Percentiles rank a stretch among this genome's conserved stretches.
These are phyloP conservation scores for Phytophthora chlamydospora DNA, from an alignment of 352 stramenopile genomes.

Conservation along the genomic window DNA sequence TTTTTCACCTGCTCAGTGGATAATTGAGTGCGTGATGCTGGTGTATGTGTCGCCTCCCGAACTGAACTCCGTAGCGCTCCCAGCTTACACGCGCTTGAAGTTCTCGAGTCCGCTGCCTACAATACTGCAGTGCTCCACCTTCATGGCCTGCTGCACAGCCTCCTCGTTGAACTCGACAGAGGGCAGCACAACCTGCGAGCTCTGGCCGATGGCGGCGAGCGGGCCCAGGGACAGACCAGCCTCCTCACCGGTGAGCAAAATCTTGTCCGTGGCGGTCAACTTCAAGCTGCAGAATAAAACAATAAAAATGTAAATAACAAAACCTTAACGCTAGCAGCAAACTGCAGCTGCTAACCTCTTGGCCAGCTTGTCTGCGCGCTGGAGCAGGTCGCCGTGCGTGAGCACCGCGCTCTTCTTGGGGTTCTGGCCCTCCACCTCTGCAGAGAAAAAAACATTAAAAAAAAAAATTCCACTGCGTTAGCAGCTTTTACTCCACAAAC, in stretches of 20 bases:
- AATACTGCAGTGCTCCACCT: constrained; percentile 81
- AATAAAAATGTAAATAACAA: constrained; percentile 3
- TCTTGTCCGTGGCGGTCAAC: constrained; percentile 82
- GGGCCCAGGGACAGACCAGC: constrained; percentile 69
- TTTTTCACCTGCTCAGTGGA: constrained; percentile 29
- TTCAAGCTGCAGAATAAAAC: constrained; percentile 50
- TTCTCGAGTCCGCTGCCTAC: constrained; percentile 73
- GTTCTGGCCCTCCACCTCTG: constrained; percentile 77
- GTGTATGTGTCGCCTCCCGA: constrained; percentile 9
- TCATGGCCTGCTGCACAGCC: constrained; percentile 74
- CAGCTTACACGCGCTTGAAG: constrained; percentile 86
- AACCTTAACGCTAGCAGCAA: neutral
- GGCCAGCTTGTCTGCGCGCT: constrained; percentile 69
- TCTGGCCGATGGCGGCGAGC: constrained; percentile 76
- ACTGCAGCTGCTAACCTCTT: constrained; percentile 58
- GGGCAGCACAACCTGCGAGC: constrained; percentile 78
- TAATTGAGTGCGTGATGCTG: constrained; percentile 20
- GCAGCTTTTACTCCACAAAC: neutral
- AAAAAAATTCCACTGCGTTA: constrained; percentile 10
- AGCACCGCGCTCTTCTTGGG: constrained; percentile 83
- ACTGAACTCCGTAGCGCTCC: constrained; percentile 9
- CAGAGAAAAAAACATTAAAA: constrained; percentile 15
- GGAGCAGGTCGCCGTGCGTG: constrained; percentile 83
- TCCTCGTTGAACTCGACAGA: constrained; percentile 73
- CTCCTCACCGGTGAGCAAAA: constrained; percentile 77